phyloP scores from a whole-genome alignment of 1,284 basidiomycete genomes.

The Rhodotorula mucilaginosa region DNA sequence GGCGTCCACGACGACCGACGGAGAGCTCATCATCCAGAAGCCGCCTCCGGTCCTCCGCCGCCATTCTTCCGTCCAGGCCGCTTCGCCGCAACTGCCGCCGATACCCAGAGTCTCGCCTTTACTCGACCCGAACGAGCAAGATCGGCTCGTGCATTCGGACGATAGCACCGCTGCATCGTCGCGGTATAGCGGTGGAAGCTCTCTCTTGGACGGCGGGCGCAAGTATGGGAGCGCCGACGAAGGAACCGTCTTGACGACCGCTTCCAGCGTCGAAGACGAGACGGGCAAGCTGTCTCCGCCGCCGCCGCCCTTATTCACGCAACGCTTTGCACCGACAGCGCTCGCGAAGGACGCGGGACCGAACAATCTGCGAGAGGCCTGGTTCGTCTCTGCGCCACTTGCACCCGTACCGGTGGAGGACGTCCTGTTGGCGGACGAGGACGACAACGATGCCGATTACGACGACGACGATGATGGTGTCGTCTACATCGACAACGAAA shows the following conservation, averaged over 20 bases:
- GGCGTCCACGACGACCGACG: background rate
- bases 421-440: background rate
- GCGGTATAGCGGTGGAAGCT: background rate
- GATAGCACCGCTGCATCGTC: background rate
- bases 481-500: background rate
- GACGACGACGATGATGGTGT: background rate
- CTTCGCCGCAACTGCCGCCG: background rate
- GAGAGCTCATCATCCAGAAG: background rate
- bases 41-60: background rate
- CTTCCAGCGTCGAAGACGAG: background rate
- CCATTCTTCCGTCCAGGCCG: background rate
- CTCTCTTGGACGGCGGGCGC: background rate
- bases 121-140: background rate
- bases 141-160: background rate
- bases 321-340: background rate
- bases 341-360: background rate
- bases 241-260: background rate
- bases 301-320: background rate
- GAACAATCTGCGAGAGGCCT: background rate
- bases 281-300: background rate
- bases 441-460: background rate
- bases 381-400: background rate
- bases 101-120: background rate
- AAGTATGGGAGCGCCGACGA: background rate
- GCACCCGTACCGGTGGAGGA: background rate